A percentile compares a stretch with the other conserved stretches of the same genome.
Conservation (phyloP, 2,329 filamentous ascomycete species). For the Moelleriella libera region DNA sequence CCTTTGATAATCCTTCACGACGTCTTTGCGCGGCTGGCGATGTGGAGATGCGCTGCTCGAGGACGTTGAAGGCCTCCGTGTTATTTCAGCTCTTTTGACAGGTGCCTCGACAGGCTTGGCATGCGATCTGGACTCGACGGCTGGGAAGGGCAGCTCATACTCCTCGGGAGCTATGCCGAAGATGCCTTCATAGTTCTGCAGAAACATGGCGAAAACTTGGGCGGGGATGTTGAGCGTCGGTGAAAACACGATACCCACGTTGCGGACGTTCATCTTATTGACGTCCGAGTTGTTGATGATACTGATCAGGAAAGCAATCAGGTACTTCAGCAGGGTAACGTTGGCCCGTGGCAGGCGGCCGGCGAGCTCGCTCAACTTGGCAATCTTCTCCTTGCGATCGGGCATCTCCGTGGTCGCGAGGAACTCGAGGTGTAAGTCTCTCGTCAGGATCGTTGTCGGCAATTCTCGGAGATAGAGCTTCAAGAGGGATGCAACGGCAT, state of each 20-base stretch:
- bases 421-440: slow-evolving; percentile 83
- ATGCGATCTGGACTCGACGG: slow-evolving; percentile 22
- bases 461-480: slow-evolving; percentile 91
- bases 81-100: slow-evolving; percentile 16
- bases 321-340: slow-evolving; percentile 63
- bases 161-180: slow-evolving; percentile 61
- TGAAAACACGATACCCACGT: slow-evolving; percentile 96
- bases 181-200: slow-evolving; percentile 79
- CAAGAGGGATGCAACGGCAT: slow-evolving; percentile 84
- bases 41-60: slow-evolving; percentile 35
- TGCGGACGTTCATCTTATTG: slow-evolving; percentile 98
- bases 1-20: slow-evolving; percentile 14
- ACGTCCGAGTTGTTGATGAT: slow-evolving; percentile 80
- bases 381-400: slow-evolving; percentile 62
- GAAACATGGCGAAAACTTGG: slow-evolving; percentile 83
- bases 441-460: slow-evolving; percentile 78
- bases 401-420: slow-evolving; percentile 68
- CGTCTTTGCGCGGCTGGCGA: slow-evolving; percentile 25
- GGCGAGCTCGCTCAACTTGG: slow-evolving; percentile 62
- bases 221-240: slow-evolving; percentile 93
- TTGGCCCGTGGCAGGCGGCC: slow-evolving; percentile 71
- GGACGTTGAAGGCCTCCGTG: slow-evolving; percentile 33
- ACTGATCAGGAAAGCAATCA: slow-evolving; percentile 78
- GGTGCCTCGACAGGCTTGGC: slow-evolving; percentile 13
- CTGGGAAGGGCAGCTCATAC: slow-evolving; percentile 39